Evolutionary conservation across 169 alveolate species (phyloP).

Genomic region (Eimeria maxima): DNA sequence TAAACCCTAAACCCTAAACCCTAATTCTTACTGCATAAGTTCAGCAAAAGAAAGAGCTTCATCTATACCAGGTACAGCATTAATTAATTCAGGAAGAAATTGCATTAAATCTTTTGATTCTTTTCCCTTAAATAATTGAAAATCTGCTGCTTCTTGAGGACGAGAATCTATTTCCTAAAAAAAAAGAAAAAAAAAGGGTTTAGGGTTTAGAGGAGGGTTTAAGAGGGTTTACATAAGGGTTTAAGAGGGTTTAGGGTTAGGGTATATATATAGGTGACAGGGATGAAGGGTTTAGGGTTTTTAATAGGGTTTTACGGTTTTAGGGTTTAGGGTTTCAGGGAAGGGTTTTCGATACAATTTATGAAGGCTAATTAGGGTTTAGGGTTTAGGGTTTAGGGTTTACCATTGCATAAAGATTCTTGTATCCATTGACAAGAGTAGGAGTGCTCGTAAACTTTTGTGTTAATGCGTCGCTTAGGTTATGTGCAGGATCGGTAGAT

Average conservation of each 20-base stretch:
- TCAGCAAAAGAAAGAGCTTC: slow-evolving; percentile 99
- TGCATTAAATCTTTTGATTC: slow-evolving; percentile 84
- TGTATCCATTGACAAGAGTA: slow-evolving; percentile 96
- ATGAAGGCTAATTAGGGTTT: not conserved
- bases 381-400: slow-evolving; percentile 52
- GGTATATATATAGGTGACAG: too few relatives aligned
- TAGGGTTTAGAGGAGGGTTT: not conserved
- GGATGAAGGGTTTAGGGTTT: slow-evolving; percentile 23
- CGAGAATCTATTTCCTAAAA: slow-evolving; percentile 96
- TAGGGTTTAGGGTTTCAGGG: not conserved
- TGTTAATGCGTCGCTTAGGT: slow-evolving; percentile 98
- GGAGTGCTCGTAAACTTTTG: slow-evolving; percentile 97
- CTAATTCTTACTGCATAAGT: slow-evolving; percentile 86
- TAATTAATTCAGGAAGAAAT: slow-evolving; percentile 95
- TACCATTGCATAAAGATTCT: slow-evolving; percentile 97
- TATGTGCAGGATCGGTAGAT: slow-evolving; percentile 99
- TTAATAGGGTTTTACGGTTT: not conserved
- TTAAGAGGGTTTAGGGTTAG: not conserved
- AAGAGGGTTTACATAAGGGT: not conserved
- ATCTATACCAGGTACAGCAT: slow-evolving; percentile 99
- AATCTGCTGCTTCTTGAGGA: slow-evolving; percentile 89
- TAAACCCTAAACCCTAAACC: not conserved
- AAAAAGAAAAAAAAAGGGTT: not conserved
- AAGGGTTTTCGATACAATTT: not conserved
- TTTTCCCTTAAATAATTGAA: slow-evolving; percentile 86